phyloP scores from a whole-genome alignment of 2,329 filamentous ascomycete genomes.

The Epichloe gansuensis region DNA sequence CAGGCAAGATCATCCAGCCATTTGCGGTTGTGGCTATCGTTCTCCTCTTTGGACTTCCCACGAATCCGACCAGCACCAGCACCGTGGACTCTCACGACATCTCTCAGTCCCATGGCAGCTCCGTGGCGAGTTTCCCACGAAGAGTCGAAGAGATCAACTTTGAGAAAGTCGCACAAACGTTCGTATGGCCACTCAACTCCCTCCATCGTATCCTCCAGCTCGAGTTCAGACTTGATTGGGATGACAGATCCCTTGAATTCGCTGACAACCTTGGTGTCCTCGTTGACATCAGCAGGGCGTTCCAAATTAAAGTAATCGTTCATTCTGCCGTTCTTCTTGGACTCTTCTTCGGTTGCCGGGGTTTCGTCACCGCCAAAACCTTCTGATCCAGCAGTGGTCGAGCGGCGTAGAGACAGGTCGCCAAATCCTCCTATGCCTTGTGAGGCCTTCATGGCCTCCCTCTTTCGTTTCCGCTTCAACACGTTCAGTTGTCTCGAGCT shows the following conservation, averaged over 20 bases:
- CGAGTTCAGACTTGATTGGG: slow-evolving; percentile 74
- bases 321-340: slow-evolving; percentile 49
- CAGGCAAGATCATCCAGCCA: slow-evolving; percentile 96
- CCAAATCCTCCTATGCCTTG: slow-evolving; percentile 81
- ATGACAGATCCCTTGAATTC: slow-evolving; percentile 82
- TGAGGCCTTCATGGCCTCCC: slow-evolving; percentile 72
- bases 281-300: slow-evolving; percentile 62
- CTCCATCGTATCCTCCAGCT: slow-evolving; percentile 62
- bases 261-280: slow-evolving; percentile 82
- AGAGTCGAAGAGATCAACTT: slow-evolving; percentile 83
- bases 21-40: slow-evolving; percentile 63
- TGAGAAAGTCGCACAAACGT: slow-evolving; percentile 83
- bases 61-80: slow-evolving; percentile 68
- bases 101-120: slow-evolving; percentile 85
- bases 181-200: slow-evolving; percentile 90
- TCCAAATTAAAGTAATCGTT: slow-evolving; percentile 88
- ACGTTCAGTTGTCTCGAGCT: slow-evolving; percentile 93
- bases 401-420: slow-evolving; percentile 61
- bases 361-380: slow-evolving; percentile 48
- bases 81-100: slow-evolving; percentile 86
- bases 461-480: slow-evolving; percentile 85
- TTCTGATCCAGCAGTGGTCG: slow-evolving; percentile 47
- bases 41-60: slow-evolving; percentile 58
- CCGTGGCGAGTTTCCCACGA: slow-evolving; percentile 95
- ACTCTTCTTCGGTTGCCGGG: slow-evolving; percentile 37